Percentiles rank a stretch among this genome's conserved stretches.
These are phyloP conservation scores for Xylaria polymorpha DNA, from an alignment of 2,329 filamentous ascomycete species.

Conservation along the genomic window DNA sequence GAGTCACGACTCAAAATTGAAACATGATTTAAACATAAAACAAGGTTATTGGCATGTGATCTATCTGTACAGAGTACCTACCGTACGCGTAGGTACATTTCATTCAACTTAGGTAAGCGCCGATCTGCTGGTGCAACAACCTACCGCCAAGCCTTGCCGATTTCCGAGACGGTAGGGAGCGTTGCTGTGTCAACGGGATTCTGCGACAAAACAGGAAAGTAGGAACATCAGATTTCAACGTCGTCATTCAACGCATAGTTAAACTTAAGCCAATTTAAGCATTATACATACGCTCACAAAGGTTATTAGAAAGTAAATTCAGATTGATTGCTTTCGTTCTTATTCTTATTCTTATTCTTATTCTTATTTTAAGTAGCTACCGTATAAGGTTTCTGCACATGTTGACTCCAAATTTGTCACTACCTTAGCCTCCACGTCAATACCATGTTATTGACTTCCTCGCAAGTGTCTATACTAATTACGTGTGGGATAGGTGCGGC, in stretches of 20 bases:
- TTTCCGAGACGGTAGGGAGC: neutral
- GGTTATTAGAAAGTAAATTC: neutral
- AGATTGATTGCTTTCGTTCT: neutral
- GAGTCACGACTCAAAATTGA: neutral
- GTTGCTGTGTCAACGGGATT: slow-evolving; percentile 34
- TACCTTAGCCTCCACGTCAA: neutral
- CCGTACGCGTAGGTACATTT: no score
- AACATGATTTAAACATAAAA: neutral
- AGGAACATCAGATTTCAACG: slow-evolving; percentile 1
- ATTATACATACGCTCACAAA: neutral
- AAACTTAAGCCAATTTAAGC: neutral
- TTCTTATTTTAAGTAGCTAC: slow-evolving; percentile 1
- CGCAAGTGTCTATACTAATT: slow-evolving; percentile 76
- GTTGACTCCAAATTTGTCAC: slow-evolving; percentile 2
- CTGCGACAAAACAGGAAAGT: slow-evolving; percentile 42
- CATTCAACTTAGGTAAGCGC: neutral
- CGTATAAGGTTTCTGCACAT: slow-evolving; percentile 11
- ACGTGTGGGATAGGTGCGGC: slow-evolving; percentile 69
- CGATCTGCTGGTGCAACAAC: slow-evolving; percentile 1
- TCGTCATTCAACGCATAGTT: slow-evolving; percentile 23
- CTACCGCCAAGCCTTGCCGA: slow-evolving; percentile 12
- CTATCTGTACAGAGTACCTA: no score
- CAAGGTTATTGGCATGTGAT: neutral
- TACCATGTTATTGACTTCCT: slow-evolving; percentile 71
- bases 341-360: neutral